Conservation (phyloP, 106 monocot genomes). For the Cymbidium sinense region DNA sequence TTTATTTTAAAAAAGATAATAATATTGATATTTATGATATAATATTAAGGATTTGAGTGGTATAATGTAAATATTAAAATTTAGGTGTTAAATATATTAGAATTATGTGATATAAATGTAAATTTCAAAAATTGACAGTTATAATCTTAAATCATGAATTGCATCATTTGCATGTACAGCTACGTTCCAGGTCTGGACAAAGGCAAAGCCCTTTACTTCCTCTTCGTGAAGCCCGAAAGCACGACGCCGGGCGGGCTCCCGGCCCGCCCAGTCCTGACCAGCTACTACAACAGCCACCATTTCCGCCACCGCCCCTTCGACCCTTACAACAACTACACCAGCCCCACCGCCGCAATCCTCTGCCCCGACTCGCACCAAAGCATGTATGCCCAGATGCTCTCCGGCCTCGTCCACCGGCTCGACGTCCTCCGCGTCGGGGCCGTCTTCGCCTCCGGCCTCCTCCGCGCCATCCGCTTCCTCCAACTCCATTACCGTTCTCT, state of each 20-base stretch:
- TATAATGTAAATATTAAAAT: too few species aligned
- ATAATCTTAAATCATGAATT: not conserved
- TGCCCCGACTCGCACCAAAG: slow-evolving; percentile 28
- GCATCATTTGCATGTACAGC: slow-evolving; percentile 14
- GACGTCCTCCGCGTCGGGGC: slow-evolving; percentile 58
- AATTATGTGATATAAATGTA: too few species aligned
- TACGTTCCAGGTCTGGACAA: slow-evolving; percentile 61
- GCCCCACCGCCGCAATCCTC: slow-evolving; percentile 44
- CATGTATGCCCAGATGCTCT: slow-evolving; percentile 43
- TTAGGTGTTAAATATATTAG: too few species aligned
- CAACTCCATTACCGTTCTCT: slow-evolving; percentile 48
- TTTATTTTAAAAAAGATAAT: too few species aligned
- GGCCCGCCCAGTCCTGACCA: slow-evolving; percentile 45
- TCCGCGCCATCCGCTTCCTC: slow-evolving; percentile 64
- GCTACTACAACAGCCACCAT: slow-evolving; percentile 33
- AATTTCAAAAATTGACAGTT: not conserved
- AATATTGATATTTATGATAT: too few species aligned
- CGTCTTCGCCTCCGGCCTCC: slow-evolving; percentile 70
- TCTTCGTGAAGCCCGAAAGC: slow-evolving; percentile 52
- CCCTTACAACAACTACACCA: slow-evolving; percentile 55
- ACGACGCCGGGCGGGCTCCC: slow-evolving; percentile 54
- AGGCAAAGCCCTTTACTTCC: slow-evolving; percentile 64
- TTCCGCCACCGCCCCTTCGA: slow-evolving; percentile 43
- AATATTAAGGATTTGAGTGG: too few species aligned
- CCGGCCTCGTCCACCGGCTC: slow-evolving; percentile 43